These are phyloP conservation scores for Chaetoscypha palmicola DNA, from an alignment of 2,329 filamentous ascomycete species.

Conservation along the genomic window DNA sequence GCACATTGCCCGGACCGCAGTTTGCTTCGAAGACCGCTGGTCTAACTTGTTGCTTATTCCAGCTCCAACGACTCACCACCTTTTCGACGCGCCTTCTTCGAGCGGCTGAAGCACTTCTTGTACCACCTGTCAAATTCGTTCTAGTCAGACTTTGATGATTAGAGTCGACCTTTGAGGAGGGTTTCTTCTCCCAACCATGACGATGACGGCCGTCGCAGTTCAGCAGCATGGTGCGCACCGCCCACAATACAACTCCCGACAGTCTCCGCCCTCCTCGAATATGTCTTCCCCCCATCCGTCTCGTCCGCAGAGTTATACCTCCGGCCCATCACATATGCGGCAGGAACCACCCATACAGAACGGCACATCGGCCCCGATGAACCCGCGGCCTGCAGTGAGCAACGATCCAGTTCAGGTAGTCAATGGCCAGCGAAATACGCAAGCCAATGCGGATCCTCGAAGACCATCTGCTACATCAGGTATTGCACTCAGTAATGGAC, in stretches of 20 bases:
- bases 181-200: conserved; percentile 18
- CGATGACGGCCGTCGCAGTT: conserved; percentile 31
- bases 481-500: background rate
- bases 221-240: conserved; percentile 25
- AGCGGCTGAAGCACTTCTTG: background rate
- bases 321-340: conserved; percentile 15
- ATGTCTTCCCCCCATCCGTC: conserved; percentile 23
- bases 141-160: conserved; percentile 15
- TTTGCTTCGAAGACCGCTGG: background rate
- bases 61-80: background rate
- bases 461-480: conserved; percentile 4
- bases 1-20: background rate
- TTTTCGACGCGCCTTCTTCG: background rate
- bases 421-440: conserved; percentile 15
- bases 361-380: conserved; percentile 17
- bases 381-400: conserved; percentile 20
- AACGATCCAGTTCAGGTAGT: conserved; percentile 21
- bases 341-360: conserved; percentile 20
- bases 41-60: background rate
- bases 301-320: conserved; percentile 24
- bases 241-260: conserved; percentile 26
- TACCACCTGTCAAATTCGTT: background rate
- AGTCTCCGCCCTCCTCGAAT: conserved; percentile 26
- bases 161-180: conserved; percentile 18
- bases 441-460: conserved; percentile 8